These are phyloP conservation scores for Yamagishiella unicocca DNA, from an alignment of 139 green algal genomes.

Conservation along the genomic window DNA sequence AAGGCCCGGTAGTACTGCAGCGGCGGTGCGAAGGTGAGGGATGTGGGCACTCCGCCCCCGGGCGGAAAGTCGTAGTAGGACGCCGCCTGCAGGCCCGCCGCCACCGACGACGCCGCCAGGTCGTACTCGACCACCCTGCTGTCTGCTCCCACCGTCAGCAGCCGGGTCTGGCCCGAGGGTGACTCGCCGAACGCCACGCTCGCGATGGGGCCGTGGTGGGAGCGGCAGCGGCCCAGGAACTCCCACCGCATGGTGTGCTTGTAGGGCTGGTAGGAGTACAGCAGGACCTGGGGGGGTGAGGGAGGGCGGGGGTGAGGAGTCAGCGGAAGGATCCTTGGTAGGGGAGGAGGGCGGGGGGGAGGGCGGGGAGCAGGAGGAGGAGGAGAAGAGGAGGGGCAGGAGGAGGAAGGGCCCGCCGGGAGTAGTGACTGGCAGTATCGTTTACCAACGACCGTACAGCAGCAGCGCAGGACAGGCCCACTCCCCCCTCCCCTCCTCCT, in stretches of 20 bases:
- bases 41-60: conserved; percentile 54
- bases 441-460: too few relatives aligned
- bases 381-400: background rate
- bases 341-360: too few relatives aligned
- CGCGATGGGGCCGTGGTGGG: conserved; percentile 68
- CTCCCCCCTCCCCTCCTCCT: too few relatives aligned
- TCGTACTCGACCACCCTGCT: conserved; percentile 77
- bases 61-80: conserved; percentile 49
- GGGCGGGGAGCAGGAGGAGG: background rate
- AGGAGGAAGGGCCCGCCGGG: background rate
- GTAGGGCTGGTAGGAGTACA: conserved; percentile 70
- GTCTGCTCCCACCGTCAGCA: conserved; percentile 81
- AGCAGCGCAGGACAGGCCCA: too few relatives aligned
- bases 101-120: conserved; percentile 51
- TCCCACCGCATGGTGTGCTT: conserved; percentile 75
- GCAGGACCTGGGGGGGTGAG: conserved; percentile 56
- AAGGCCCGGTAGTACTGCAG: conserved; percentile 73
- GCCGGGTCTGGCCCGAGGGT: conserved; percentile 66
- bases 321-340: too few relatives aligned
- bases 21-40: conserved; percentile 75
- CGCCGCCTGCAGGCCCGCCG: conserved; percentile 55
- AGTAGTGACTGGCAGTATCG: too few relatives aligned
- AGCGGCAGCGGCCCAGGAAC: conserved; percentile 70
- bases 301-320: too few relatives aligned
- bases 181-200: conserved; percentile 74